These are phyloP conservation scores for Colletotrichum sp. DNA, from an alignment of 2,329 filamentous ascomycete genomes.

Conservation along the genomic window DNA sequence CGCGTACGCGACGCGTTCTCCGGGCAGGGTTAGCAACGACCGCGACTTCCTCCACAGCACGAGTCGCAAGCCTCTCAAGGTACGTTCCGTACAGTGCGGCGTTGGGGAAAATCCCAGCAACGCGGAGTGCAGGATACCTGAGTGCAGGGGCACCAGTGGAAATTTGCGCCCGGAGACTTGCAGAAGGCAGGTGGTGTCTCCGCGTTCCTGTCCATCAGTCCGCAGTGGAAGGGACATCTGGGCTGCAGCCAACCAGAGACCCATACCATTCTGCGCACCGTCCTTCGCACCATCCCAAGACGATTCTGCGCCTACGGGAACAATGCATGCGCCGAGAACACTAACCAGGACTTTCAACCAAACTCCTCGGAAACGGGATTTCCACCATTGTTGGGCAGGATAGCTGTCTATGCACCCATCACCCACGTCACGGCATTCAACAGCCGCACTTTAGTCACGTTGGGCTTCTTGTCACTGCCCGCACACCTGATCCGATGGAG, in stretches of 20 bases:
- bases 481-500: neutral
- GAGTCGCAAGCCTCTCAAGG: neutral
- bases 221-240: too few relatives aligned
- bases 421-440: neutral
- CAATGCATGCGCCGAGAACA: neutral
- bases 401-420: neutral
- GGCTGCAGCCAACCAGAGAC: too few relatives aligned
- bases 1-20: neutral
- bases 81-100: neutral
- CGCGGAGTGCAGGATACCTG: neutral
- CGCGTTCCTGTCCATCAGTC: too few relatives aligned
- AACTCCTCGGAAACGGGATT: neutral
- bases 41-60: neutral
- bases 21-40: neutral
- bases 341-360: neutral
- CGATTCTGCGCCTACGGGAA: too few relatives aligned
- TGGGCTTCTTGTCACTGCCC: neutral
- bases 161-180: too few relatives aligned
- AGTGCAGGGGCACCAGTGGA: neutral
- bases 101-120: neutral
- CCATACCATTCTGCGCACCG: too few relatives aligned
- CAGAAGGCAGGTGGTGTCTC: too few relatives aligned
- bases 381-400: neutral
- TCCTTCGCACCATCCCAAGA: too few relatives aligned
- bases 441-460: neutral